Evolutionary conservation across 139 green algal species (phyloP).

Genomic region (Trebouxia sp.): DNA sequence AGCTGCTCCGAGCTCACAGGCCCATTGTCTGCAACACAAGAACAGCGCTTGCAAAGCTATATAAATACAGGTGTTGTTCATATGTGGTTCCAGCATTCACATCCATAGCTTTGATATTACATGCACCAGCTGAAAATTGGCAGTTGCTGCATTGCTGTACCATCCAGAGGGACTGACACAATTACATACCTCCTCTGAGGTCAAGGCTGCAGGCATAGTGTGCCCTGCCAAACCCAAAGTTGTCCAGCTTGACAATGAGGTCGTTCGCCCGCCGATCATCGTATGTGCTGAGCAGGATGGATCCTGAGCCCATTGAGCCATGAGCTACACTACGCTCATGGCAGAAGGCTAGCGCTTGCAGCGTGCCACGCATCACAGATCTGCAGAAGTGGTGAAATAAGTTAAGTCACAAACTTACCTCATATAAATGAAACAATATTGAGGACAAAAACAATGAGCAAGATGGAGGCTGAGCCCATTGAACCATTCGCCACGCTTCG

Average conservation of each 20-base stretch:
- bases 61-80: neutral
- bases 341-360: constrained; percentile 63
- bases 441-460: too few species aligned
- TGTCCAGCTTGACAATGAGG: constrained; percentile 80
- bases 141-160: neutral
- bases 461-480: constrained; percentile 62
- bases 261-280: constrained; percentile 47
- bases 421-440: too few species aligned
- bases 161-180: too few species aligned
- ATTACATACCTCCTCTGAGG: neutral
- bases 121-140: neutral
- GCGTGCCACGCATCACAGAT: constrained; percentile 39
- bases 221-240: constrained; percentile 69
- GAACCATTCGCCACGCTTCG: constrained; percentile 74
- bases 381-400: constrained; percentile 35
- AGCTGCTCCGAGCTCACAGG: too few species aligned
- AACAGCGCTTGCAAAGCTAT: neutral
- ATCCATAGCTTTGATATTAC: too few species aligned
- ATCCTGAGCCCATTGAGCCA: constrained; percentile 67
- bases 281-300: constrained; percentile 65
- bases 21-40: neutral
- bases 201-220: constrained; percentile 5
- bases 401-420: neutral
- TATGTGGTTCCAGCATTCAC: neutral
- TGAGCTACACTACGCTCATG: constrained; percentile 68